Evolutionary conservation across 2,329 filamentous ascomycete species (phyloP).

Genomic region (Clarireedia hainanense): DNA sequence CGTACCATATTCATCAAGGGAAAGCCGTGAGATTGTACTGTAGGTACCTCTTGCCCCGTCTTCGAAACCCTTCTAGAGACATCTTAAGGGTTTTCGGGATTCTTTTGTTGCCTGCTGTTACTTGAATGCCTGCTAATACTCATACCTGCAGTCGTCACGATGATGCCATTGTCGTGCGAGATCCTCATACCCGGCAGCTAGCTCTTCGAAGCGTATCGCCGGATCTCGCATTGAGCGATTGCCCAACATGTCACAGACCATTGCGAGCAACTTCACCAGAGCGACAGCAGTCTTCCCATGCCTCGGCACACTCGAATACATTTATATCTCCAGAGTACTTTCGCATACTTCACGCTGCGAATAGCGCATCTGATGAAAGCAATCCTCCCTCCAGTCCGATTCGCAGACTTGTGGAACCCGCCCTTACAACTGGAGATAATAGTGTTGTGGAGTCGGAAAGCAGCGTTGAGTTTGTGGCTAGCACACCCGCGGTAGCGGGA

Average conservation of each 20-base stretch:
- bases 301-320: slow-evolving; percentile 35
- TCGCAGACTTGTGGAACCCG: slow-evolving; percentile 35
- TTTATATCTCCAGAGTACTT: slow-evolving; percentile 94
- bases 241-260: slow-evolving; percentile 46
- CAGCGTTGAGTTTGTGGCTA: slow-evolving; percentile 43
- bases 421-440: slow-evolving; percentile 20
- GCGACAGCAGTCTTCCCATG: slow-evolving; percentile 37
- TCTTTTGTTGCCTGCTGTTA: too few relatives aligned
- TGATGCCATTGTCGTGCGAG: slow-evolving; percentile 86
- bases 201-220: slow-evolving; percentile 61
- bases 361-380: slow-evolving; percentile 38
- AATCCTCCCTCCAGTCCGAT: slow-evolving; percentile 44
- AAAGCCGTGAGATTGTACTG: slow-evolving; percentile 74
- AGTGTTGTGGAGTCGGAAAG: slow-evolving; percentile 20
- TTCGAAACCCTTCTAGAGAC: too few relatives aligned
- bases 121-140: slow-evolving; percentile 11
- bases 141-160: slow-evolving; percentile 64
- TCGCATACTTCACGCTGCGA: slow-evolving; percentile 68
- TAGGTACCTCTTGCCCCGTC: slow-evolving; percentile 38
- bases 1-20: slow-evolving; percentile 66
- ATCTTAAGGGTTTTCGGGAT: background rate
- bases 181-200: slow-evolving; percentile 75
- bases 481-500: slow-evolving; percentile 35
- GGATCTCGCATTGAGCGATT: slow-evolving; percentile 56
- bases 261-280: slow-evolving; percentile 42